Conservation (phyloP, 2,329 filamentous ascomycete genomes). For the Didymella pinodella region DNA sequence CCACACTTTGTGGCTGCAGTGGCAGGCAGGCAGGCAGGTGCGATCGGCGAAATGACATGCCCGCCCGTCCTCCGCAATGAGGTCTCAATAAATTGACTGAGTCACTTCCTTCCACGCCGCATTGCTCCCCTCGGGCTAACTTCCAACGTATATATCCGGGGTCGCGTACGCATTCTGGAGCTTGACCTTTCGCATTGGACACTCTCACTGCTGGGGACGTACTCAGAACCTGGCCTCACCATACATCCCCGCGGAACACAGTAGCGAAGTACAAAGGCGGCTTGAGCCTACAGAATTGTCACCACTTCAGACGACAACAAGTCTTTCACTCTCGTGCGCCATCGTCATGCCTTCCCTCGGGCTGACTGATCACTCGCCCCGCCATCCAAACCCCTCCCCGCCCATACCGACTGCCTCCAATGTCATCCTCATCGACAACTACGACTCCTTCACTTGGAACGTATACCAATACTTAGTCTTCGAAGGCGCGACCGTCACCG, state of each 20-base stretch:
- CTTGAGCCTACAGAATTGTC: background rate
- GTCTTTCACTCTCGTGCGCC: background rate
- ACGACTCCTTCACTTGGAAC: conserved; percentile 99
- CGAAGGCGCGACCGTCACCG: conserved; percentile 90
- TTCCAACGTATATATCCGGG: background rate
- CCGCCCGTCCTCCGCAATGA: conserved; percentile 17
- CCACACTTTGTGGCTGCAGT: conserved; percentile 2
- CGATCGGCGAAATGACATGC: conserved; percentile 14
- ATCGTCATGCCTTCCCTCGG: conserved; percentile 55
- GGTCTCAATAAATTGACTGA: conserved; percentile 18
- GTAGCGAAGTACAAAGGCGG: background rate
- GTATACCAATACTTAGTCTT: conserved; percentile 97
- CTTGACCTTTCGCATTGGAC: background rate
- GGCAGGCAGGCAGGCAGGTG: background rate
- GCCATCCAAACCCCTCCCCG: conserved; percentile 77
- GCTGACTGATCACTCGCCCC: conserved; percentile 83
- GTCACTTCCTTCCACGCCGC: conserved; percentile 13
- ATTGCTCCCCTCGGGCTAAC: background rate
- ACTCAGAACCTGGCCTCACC: background rate
- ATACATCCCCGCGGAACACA: background rate
- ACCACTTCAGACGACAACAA: background rate
- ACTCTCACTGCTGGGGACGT: background rate
- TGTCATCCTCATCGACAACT: conserved; percentile 96
- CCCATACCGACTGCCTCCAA: conserved; percentile 84
- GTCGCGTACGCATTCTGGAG: conserved; percentile 1